Conservation (phyloP, 495 filamentous ascomycete genomes). For the Penicillium egyptiacum region DNA sequence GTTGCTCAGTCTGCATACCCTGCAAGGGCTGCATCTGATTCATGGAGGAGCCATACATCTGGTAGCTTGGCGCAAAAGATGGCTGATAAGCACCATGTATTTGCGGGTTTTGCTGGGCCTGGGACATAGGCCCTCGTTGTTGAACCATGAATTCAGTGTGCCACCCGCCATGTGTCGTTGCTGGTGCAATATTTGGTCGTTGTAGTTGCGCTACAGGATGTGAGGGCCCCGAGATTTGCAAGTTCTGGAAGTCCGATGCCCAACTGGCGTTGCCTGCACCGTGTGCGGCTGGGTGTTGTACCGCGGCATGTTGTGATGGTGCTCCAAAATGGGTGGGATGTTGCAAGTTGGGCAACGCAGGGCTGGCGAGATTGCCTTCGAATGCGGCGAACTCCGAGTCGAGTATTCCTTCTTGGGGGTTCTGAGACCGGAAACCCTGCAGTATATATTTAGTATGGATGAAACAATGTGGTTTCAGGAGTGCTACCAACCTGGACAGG, state of each 20-base stretch:
- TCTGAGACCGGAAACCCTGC: constrained; percentile 64
- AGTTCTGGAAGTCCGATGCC: constrained; percentile 52
- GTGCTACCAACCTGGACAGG: constrained; percentile 52
- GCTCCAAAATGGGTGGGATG: constrained; percentile 30
- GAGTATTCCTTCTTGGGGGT: constrained; percentile 53
- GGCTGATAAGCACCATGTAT: constrained; percentile 35
- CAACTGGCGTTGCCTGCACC: constrained; percentile 34
- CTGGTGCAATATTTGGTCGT: constrained; percentile 30
- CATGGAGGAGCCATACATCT: constrained; percentile 27
- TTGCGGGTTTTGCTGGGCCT: constrained; percentile 25
- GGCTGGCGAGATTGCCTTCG: constrained; percentile 51
- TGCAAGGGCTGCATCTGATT: constrained; percentile 30
- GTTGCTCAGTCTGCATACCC: constrained; percentile 19
- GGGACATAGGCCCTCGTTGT: constrained; percentile 22
- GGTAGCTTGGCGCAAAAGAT: constrained; percentile 32
- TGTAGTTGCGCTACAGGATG: constrained; percentile 37
- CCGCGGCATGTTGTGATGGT: constrained; percentile 14
- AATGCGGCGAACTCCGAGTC: constrained; percentile 74
- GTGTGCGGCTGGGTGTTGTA: constrained; percentile 25
- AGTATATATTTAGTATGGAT: constrained; percentile 17
- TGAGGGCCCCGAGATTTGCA: constrained; percentile 43
- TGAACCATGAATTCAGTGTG: constrained; percentile 54
- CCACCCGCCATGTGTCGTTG: constrained; percentile 43
- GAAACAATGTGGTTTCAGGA: neutral
- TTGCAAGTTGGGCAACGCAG: constrained; percentile 34